Evolutionary conservation across 306 rosid species (phyloP).

Genomic region (Pueraria montana): DNA sequence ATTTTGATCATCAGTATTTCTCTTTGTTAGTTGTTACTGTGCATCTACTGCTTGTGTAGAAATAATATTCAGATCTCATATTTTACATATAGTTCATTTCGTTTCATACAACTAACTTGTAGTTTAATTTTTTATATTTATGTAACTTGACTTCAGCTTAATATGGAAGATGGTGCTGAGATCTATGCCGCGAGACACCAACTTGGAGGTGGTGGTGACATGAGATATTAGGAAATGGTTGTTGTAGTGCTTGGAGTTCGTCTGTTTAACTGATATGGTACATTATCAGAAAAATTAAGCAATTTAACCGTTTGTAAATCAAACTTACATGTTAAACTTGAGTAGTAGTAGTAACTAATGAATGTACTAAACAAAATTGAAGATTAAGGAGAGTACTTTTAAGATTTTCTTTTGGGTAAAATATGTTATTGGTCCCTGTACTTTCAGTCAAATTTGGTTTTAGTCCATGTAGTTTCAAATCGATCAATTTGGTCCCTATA

Average conservation of each 20-base stretch:
- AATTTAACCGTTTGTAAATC: neutral
- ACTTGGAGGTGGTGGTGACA: constrained; percentile 31
- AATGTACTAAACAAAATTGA: neutral
- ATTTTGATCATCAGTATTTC: too few species aligned
- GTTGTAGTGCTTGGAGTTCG: neutral
- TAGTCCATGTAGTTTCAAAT: too few species aligned
- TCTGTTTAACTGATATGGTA: constrained; percentile 14
- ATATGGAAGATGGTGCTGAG: constrained; percentile 37
- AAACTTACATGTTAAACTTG: neutral
- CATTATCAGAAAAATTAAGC: neutral
- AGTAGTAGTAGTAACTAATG: neutral
- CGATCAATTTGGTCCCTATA: too few species aligned
- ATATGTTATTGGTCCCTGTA: too few species aligned
- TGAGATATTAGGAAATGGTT: too few species aligned
- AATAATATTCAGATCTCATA: neutral
- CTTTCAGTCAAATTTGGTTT: too few species aligned
- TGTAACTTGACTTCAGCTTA: constrained; percentile 23
- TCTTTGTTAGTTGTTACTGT: too few species aligned
- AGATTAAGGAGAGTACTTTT: too few species aligned
- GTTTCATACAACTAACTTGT: neutral
- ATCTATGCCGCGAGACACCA: constrained; percentile 9
- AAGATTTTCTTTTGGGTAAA: too few species aligned
- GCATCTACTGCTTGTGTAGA: neutral
- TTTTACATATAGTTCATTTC: neutral
- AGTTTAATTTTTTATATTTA: neutral